phyloP scores from a whole-genome alignment of 164 flowering plant genomes.

The Nymphaea colorata region DNA sequence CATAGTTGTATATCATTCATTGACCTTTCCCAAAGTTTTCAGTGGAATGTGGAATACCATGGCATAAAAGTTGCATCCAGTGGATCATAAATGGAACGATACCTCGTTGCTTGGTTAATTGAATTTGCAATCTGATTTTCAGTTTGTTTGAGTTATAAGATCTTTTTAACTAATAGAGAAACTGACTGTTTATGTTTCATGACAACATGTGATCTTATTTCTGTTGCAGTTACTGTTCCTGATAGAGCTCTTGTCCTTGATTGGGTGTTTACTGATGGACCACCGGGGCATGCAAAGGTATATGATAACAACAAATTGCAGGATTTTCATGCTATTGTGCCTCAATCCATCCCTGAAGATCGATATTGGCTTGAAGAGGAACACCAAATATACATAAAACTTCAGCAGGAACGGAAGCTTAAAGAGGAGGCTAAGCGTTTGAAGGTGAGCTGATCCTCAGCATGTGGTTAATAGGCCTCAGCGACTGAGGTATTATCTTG shows the following conservation, averaged over 20 bases:
- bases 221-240: conserved; percentile 63
- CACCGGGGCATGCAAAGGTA: conserved; percentile 49
- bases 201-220: not conserved
- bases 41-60: too few species aligned
- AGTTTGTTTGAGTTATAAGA: too few species aligned
- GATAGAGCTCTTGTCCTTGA: conserved; percentile 67
- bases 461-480: not conserved
- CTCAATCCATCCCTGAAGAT: conserved; percentile 41
- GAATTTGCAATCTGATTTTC: too few species aligned
- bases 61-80: too few species aligned
- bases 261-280: conserved; percentile 99
- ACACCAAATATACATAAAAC: conserved; percentile 38
- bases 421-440: conserved; percentile 69
- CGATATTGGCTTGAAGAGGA: conserved; percentile 82
- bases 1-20: too few species aligned
- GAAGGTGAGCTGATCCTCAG: conserved; percentile 40
- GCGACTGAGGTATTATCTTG: not conserved
- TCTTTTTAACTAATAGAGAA: too few species aligned
- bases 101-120: too few species aligned
- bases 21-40: too few species aligned
- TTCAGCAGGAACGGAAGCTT: conserved; percentile 64
- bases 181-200: too few species aligned
- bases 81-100: too few species aligned
- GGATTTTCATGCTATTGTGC: conserved; percentile 87
- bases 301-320: conserved; percentile 76